Evolutionary conservation across 345 rosid species (phyloP), one percentile per base, ranked within the genome.

Genomic region (Populus euphratica): DNA sequence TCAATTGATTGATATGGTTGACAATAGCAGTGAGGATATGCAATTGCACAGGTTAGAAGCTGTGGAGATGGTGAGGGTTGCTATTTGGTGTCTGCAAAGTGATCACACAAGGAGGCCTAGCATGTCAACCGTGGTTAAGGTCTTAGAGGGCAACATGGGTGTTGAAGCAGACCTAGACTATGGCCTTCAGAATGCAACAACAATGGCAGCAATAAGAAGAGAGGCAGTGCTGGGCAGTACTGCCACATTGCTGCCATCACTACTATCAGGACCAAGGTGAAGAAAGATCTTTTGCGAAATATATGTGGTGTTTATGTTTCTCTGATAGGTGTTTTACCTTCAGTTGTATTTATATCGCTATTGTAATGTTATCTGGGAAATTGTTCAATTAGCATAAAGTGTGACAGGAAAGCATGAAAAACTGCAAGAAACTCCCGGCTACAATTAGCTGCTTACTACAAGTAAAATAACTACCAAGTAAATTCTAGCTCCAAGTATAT

Each of bases 21-120:
- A 84, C 41, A 83, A 84, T 76, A 88, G 86, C 17, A 80, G 87
- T 31, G 83, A 89, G 74, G 49, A 86, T 78, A 21, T 90, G 88
- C 61, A 85, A 17, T 90, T 89, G 83, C 89, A 84, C 33, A 41
- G 38, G 21, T 90, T 79, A 79, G 94, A 91, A 83, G 94, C 85
- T 13, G 87, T 77, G 69, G 86, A 93, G 69, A 83, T 89, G 82
- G 90, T 90, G 6, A 74, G 78, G 44, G 89, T 91, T 3, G 84
- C 90, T 43, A 33, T 61, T 69, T 93, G 96, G 96, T 93, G 96
- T 82, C 83, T 93, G 81, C 98, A 91, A 62, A 92, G 89, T 68
- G 87, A 87, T 27, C 92, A 89, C 66, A 88, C 82, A 39, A 85
- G 78, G 65, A 90, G 96, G 81, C 98, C 98, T 4, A 78, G 89